Evolutionary conservation across 2,329 filamentous ascomycete genomes (phyloP).

Genomic region (Claviceps paspali): DNA sequence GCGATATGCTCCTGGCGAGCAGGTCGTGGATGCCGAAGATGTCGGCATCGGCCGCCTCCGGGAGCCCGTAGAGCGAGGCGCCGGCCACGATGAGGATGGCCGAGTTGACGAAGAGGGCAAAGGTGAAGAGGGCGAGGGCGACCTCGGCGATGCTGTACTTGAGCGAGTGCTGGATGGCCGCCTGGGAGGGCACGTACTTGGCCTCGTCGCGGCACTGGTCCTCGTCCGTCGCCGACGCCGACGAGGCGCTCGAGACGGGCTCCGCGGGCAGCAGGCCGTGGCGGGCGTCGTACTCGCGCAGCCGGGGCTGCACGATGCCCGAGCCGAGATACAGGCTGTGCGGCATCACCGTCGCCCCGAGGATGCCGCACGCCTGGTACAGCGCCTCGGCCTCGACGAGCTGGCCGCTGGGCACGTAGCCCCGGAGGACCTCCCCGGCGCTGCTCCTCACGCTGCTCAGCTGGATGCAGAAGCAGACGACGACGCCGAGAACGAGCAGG

Average conservation of each 20-base stretch:
- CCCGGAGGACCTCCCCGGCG: slow-evolving; percentile 45
- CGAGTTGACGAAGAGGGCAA: slow-evolving; percentile 73
- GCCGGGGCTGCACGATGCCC: slow-evolving; percentile 51
- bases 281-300: slow-evolving; percentile 46
- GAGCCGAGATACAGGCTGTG: slow-evolving; percentile 54
- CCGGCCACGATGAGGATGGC: slow-evolving; percentile 73
- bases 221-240: slow-evolving; percentile 12
- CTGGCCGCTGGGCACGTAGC: slow-evolving; percentile 46
- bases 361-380: slow-evolving; percentile 60
- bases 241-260: slow-evolving; percentile 8
- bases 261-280: slow-evolving; percentile 33
- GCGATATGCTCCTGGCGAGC: slow-evolving; percentile 51
- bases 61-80: slow-evolving; percentile 51
- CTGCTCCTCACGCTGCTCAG: slow-evolving; percentile 42
- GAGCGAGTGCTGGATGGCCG: slow-evolving; percentile 59
- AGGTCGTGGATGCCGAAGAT: slow-evolving; percentile 73
- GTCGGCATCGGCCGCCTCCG: slow-evolving; percentile 50
- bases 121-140: slow-evolving; percentile 59
- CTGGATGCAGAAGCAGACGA: slow-evolving; percentile 56
- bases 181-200: slow-evolving; percentile 54
- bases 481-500: slow-evolving; percentile 49
- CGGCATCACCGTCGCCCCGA: slow-evolving; percentile 63
- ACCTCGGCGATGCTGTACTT: slow-evolving; percentile 61
- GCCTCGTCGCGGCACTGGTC: slow-evolving; percentile 31
- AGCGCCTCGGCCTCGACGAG: slow-evolving; percentile 43